Evolutionary conservation across 768 basidiomycete species (phyloP), one percentile per base, ranked within the genome.

Genomic region (Pulveroboletus frians): DNA sequence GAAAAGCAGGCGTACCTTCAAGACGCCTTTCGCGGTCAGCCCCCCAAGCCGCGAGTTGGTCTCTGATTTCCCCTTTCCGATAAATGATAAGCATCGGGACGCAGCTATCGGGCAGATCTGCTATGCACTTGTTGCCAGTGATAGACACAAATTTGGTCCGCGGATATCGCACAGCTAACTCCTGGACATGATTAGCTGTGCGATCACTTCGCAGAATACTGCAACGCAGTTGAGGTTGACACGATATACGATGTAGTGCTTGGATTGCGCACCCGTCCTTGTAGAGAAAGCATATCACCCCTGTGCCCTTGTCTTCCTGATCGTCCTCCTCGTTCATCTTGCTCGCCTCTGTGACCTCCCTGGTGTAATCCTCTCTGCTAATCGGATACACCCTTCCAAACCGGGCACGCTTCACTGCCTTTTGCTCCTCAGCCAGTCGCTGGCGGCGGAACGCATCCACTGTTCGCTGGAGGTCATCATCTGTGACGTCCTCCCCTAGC

Each of bases 71-170:
- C n/a, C 96, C 96, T 57, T 85, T 86, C 39, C 88, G 83, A 69
- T 99, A 98, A 27, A 95, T 72, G 55, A 99, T 83, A 49, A 98
- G 72, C 76, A 95, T 98, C 1, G 96, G 96, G 35, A 92, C 70
- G 44, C 92, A 83, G 32, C 80, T 75, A 59, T 97, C 96, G 13
- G 94, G 95, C 31, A 98, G 83, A 68, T 97, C 86, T n/a, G 89
- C 84, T 58, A 99, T 96, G 71, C 92, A 95, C 68, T 92, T 92
- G 70, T 90, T 81, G 32, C 93, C 92, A 4, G 93, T 82, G 58
- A 98, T 98, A 10, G 90, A 92, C 52, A 97, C 87, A 58, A 99
- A 96, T 71, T 98, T 98, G 10, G 93, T 89, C 40, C 85, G 84
- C 2, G 93, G 90, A 66, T 95, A 86, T 45, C 81, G 80, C n/a